phyloP scores from a whole-genome alignment of 1,284 basidiomycete species.

The Trichosporon faecale region DNA sequence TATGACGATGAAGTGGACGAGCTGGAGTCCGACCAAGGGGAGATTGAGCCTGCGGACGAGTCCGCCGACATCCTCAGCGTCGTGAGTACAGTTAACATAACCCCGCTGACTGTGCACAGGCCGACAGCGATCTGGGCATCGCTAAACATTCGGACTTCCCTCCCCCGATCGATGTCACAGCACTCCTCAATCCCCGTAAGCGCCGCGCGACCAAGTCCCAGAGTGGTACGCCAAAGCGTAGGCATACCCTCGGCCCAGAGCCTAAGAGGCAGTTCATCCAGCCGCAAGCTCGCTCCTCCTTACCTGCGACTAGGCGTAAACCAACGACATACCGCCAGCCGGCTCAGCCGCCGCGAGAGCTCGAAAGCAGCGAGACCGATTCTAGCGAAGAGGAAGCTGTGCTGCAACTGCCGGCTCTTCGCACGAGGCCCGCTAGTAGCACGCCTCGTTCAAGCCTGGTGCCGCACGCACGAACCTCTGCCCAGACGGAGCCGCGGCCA shows the following conservation, averaged over 20 bases:
- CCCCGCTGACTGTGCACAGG: background rate
- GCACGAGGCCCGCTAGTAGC: too few species aligned
- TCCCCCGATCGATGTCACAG: background rate
- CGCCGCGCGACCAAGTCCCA: background rate
- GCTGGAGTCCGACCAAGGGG: background rate
- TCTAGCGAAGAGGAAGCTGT: background rate
- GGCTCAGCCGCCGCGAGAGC: background rate
- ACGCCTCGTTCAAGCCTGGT: background rate
- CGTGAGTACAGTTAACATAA: background rate
- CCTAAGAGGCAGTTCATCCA: background rate
- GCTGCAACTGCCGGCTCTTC: background rate
- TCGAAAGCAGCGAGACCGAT: background rate
- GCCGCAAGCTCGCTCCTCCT: background rate
- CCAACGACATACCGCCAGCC: background rate
- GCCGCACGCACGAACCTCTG: background rate
- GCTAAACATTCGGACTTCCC: background rate
- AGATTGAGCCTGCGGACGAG: background rate
- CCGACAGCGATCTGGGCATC: background rate
- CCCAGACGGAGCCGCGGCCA: background rate
- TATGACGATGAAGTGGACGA: background rate
- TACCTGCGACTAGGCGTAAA: background rate
- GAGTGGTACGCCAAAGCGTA: background rate
- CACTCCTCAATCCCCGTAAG: background rate
- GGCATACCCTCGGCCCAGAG: background rate
- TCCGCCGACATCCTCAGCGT: background rate